A percentile compares a stretch with the other conserved stretches of the same genome.
Conservation (phyloP, 1,139 yeast species). For the Pichia sp. region DNA sequence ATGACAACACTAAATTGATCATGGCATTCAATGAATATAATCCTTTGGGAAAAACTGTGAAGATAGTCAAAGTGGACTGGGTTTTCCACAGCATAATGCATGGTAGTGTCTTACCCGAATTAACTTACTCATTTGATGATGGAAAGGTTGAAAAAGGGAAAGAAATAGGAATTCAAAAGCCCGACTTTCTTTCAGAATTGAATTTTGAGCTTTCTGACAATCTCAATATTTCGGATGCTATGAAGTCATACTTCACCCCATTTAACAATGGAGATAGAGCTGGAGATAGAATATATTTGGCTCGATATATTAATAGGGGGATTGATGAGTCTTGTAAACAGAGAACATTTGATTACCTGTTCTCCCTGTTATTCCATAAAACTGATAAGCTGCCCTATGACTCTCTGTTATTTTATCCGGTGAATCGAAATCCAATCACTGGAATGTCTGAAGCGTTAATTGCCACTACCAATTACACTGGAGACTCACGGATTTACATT, state of each 20-base stretch:
- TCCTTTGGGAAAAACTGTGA: conserved; percentile 38
- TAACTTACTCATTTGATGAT: neutral
- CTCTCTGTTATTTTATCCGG: conserved; percentile 63
- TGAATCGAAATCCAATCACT: conserved; percentile 49
- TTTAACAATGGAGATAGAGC: neutral
- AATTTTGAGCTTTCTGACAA: conserved; percentile 4
- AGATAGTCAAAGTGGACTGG: conserved; percentile 76
- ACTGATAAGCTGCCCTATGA: neutral
- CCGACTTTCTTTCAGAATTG: neutral
- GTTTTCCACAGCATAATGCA: conserved; percentile 54
- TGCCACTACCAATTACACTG: conserved; percentile 76
- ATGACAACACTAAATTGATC: conserved; percentile 39
- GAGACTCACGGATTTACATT: conserved; percentile 74
- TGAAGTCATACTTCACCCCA: neutral
- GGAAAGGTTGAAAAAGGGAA: neutral
- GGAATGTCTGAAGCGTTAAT: conserved; percentile 51
- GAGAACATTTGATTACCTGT: conserved; percentile 13
- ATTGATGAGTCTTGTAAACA: neutral
- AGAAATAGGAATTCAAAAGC: neutral
- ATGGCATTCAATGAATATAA: conserved; percentile 36
- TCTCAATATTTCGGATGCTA: neutral
- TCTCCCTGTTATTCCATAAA: conserved; percentile 8
- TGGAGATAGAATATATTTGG: neutral
- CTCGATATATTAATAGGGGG: neutral
- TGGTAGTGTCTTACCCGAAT: conserved; percentile 26